Base-by-base conservation (phyloP, 768 basidiomycete genomes). In the Auriscalpium vulgare region DNA sequence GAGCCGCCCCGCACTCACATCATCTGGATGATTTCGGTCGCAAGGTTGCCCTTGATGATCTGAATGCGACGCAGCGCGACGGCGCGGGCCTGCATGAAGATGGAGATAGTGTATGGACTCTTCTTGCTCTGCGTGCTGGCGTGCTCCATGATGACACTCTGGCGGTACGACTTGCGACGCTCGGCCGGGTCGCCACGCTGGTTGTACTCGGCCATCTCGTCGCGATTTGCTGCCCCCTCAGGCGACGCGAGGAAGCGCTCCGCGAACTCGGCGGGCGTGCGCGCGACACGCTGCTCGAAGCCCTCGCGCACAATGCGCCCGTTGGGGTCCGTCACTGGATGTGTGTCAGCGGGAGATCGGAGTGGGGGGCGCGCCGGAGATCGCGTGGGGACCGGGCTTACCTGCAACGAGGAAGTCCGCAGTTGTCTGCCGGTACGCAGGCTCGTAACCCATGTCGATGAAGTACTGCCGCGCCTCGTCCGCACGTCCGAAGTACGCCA, bases 401-500 rank as follows among this genome's bases (percentile, higher is more conserved):
- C 73, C 67, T 7, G 72, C 67, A 44, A 81, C 78, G 37, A 84
- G 70, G 71, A 82, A 84, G 59, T 84, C 82, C 19, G 83, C 74
- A 0, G 80, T 81, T 2, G 80, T 82, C 65, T 84, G 82, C 19
- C 82, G 70, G 55, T 80, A 72, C 13, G 72, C 73, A 34, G 81
- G 80, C 59, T 72, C 70, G 62, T 75, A 81, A 11, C 84, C 82
- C 76, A 88, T 79, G 59, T 83, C 77, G 56, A 85, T 73, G 74
- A 93, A 89, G 67, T 91, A 89, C 57, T 81, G 72, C 51, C 80
- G 74, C 0, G 89, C 91, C 56, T 79, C 69, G 47, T 76, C 69
- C 2, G 82, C 81, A 7, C 80, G 80, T 2, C 91, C 91, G 55
- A 80, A 91, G 72, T 85, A 93, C 29, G 81, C 82, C 77, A 86